These are phyloP conservation scores for Epichloe sp. DNA, from an alignment of 2,329 filamentous ascomycete species.

Conservation along the genomic window DNA sequence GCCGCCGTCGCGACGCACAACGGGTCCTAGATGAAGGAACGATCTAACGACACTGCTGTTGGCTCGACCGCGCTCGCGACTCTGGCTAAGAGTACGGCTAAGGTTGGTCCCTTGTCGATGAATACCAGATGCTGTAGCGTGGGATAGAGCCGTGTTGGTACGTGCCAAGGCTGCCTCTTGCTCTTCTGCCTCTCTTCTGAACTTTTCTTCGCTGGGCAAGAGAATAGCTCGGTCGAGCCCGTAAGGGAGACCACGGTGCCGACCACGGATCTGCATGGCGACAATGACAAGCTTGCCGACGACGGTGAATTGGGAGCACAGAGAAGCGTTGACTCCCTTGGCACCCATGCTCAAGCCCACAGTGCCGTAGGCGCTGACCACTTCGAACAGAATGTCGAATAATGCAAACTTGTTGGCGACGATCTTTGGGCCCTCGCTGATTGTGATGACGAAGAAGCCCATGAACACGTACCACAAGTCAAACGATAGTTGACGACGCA, in stretches of 20 bases:
- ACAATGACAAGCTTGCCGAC: constrained; percentile 59
- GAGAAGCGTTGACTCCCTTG: constrained; percentile 58
- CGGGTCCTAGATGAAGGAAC: constrained; percentile 36
- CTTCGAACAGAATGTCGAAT: constrained; percentile 67
- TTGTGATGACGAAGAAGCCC: constrained; percentile 83
- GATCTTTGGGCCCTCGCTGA: constrained; percentile 67
- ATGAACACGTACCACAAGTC: constrained; percentile 96
- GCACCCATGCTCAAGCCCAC: constrained; percentile 87
- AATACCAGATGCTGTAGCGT: constrained; percentile 17
- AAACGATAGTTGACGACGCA: constrained; percentile 87
- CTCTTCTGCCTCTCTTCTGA: constrained; percentile 38
- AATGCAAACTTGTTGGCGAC: constrained; percentile 50
- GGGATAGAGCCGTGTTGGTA: constrained; percentile 23
- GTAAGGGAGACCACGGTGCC: constrained; percentile 56
- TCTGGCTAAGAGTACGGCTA: constrained; percentile 23
- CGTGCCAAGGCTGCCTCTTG: constrained; percentile 26
- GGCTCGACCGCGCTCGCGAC: constrained; percentile 22
- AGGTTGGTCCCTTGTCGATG: constrained; percentile 17
- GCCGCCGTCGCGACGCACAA: constrained; percentile 17
- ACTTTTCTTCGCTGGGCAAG: constrained; percentile 42
- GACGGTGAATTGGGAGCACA: constrained; percentile 68
- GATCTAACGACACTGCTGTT: constrained; percentile 31
- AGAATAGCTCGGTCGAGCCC: constrained; percentile 50
- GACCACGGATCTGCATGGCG: constrained; percentile 56
- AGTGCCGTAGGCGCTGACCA: constrained; percentile 85